Evolutionary conservation across 1,284 basidiomycete species (phyloP).

Genomic region (Puccinia polysora): DNA sequence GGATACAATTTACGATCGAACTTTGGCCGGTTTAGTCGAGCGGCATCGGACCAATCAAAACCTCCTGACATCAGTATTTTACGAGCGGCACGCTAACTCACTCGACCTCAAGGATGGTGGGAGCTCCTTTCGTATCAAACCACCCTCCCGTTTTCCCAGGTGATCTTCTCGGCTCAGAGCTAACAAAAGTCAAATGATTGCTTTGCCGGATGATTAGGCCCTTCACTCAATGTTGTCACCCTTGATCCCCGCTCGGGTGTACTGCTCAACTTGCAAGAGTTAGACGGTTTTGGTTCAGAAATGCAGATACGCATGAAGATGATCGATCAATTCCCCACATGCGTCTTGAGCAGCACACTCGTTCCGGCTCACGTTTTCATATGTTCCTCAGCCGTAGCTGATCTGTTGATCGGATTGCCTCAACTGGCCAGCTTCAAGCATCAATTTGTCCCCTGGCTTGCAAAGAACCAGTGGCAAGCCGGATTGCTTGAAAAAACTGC

Average conservation of each 20-base stretch:
- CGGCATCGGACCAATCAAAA: constrained; percentile 29
- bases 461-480: constrained; percentile 35
- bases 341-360: constrained; percentile 10
- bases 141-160: not conserved
- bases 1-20: not conserved
- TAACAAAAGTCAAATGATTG: too few species aligned
- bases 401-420: constrained; percentile 5
- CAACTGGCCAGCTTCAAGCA: constrained; percentile 22
- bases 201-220: not conserved
- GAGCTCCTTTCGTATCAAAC: not conserved
- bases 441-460: constrained; percentile 36
- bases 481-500: constrained; percentile 18
- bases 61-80: constrained; percentile 29
- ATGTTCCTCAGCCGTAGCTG: constrained; percentile 16
- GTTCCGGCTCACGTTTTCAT: constrained; percentile 34
- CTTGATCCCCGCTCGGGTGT: constrained; percentile 24
- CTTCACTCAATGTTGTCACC: constrained; percentile 10
- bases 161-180: not conserved
- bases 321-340: constrained; percentile 23
- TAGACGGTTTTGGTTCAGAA: constrained; percentile 22
- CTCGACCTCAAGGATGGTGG: constrained; percentile 17
- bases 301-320: constrained; percentile 1
- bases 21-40: constrained; percentile 16
- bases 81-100: constrained; percentile 10
- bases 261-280: constrained; percentile 21